Base-by-base conservation (phyloP, 768 basidiomycete genomes). In the Asterophora lycoperdoides region DNA sequence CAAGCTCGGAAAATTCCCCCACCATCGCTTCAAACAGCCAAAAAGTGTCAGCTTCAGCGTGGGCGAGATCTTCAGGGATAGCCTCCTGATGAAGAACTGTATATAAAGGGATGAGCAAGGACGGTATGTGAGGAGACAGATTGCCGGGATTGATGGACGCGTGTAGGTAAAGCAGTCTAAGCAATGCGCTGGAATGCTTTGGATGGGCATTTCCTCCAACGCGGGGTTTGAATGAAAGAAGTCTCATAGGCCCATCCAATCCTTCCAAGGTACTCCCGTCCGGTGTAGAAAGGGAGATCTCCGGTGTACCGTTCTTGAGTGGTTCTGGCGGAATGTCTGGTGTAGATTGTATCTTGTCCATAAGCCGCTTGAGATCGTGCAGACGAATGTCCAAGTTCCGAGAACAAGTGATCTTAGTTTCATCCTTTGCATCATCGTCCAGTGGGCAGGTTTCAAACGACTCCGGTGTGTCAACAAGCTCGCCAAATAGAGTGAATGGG, bases 1-100 rank as follows among this genome's bases (percentile, higher is more conserved):
- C 83, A n/a, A 91, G 61, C 43, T 87, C 88, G 1, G 78, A 71
- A 41, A 90, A 78, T 58, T 90, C 88, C 20, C 81, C 80, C 0
- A 89, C 68, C 56, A 90, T 72, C 0, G 81, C 76, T 62, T 89
- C 86, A 47, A 90, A 85, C 4, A 89, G 58, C 89, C 88, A 91
- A 62, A 91, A 91, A 0, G 83, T 76, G 57, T 91, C 89, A 1
- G 89, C 88, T 63, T 91, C 89, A 4, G 75, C 76, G 61, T 89
- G 86, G 0, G 77, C 72, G 8, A 77, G 61, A 36, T 86, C 83
- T 46, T 79, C 75, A 0, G 74, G 64, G 14, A 86, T 77, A 1
- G 81, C 70, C 58, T 89, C 87, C 58, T 79, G 76, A 14, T 69
- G 64, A 41, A 89, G 67, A 0, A 77, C 78, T 7, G 75, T 74